Base-by-base conservation (phyloP, 768 basidiomycete genomes). In the Tricholoma matsutake region DNA sequence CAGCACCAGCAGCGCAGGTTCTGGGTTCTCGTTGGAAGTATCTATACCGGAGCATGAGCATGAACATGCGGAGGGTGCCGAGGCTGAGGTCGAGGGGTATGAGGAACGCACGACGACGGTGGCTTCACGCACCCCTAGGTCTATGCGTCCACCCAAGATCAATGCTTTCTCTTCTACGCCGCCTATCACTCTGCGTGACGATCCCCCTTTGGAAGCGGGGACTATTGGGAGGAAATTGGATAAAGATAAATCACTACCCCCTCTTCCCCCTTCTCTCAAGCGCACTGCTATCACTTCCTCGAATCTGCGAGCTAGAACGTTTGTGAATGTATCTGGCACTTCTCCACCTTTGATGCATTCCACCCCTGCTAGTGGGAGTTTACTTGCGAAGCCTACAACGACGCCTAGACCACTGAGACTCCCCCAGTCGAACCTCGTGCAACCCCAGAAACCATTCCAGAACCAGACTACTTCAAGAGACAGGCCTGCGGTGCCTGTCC, bases 221-320 rank as follows among this genome's bases (percentile, higher is more conserved):
- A 65, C 62, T 22, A 29, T 52, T 39, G 56, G 63, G 4, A 59
- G 49, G 28, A 57, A 16, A 57, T 60, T 68, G 35, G 66, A 74
- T 51, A 76, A 76, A 65, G 66, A 78, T 58, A 74, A 79, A 69
- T 69, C 75, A 52, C 39, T 80, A 18, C 72, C 78, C 2, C 78
- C 78, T 1, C 63, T 69, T 20, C 70, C 58, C 63, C 13, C 74
- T 63, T 49, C 72, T 64, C 61, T 56, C 49, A 57, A 49, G 47
- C 59, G 41, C 13, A 56, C 58, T 13, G 39, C 47, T 18, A 59
- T 53, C 1, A 57, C 56, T 25, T 64, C 53, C 18, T 51, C 28
- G 7, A 64, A 60, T 37, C 39, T 64, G 4, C 37, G 59, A 9
- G 43, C 57, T 2, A 32, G 49, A 8, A 3, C 32, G 9, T 7